These are phyloP conservation scores for Alternaria ethzedia DNA, from an alignment of 2,329 filamentous ascomycete species.

Conservation along the genomic window DNA sequence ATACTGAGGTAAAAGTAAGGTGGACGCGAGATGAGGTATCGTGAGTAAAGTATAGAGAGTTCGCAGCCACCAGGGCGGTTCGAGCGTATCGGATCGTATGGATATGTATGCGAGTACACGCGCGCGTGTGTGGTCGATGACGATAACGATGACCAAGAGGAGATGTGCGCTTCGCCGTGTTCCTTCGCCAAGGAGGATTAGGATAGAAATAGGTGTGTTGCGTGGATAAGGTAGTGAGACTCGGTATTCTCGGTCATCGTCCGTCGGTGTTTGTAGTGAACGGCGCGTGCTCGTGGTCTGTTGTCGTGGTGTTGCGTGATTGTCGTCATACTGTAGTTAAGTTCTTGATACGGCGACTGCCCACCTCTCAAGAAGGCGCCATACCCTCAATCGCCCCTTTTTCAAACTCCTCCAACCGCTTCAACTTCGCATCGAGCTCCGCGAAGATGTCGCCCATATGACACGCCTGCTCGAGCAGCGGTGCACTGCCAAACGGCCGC, in stretches of 20 bases:
- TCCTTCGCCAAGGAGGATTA: not conserved
- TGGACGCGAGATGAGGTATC: not conserved
- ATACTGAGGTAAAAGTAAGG: not conserved
- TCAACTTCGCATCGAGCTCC: constrained; percentile 66
- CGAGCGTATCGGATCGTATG: not conserved
- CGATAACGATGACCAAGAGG: not conserved
- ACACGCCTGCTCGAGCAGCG: constrained; percentile 73
- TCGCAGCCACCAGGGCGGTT: not conserved
- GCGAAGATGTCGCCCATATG: constrained; percentile 77
- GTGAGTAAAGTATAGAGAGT: not conserved
- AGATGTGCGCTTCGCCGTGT: not conserved
- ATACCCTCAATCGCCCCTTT: constrained; percentile 36
- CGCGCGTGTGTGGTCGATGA: not conserved
- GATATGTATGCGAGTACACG: not conserved
- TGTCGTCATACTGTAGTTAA: not conserved
- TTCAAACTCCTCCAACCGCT: constrained; percentile 62
- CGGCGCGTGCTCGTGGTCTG: not conserved
- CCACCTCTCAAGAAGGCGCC: constrained; percentile 28
- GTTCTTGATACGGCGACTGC: not conserved
- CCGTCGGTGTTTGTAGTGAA: not conserved
- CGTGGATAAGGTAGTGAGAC: not conserved
- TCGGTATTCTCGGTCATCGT: not conserved
- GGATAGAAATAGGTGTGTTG: not conserved
- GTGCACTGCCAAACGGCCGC: constrained; percentile 68
- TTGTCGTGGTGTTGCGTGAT: not conserved